phyloP scores from a whole-genome alignment of 75 land plant species.

The Cunninghamia lanceolata region DNA sequence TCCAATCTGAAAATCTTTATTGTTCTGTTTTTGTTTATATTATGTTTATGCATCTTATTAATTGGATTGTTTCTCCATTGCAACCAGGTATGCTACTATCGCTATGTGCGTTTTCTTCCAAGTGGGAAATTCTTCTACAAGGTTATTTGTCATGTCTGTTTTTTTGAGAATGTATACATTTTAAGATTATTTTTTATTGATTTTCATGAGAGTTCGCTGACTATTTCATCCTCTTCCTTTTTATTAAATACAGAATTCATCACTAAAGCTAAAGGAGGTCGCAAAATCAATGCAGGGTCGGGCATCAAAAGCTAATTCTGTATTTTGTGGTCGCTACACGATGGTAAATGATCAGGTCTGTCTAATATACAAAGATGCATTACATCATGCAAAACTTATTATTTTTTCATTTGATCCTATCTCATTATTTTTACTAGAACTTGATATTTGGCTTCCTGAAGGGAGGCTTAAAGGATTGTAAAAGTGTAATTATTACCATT shows the following conservation, averaged over 20 bases:
- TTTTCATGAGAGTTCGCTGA: background rate
- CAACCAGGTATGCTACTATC: conserved; percentile 90
- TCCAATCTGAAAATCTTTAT: background rate
- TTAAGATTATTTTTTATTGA: background rate
- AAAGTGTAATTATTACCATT: background rate
- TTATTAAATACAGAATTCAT: conserved; percentile 46
- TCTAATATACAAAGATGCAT: background rate
- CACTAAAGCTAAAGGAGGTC: conserved; percentile 84
- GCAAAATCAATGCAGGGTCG: conserved; percentile 77
- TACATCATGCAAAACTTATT: background rate
- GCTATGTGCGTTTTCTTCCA: conserved; percentile 79
- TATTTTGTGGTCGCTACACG: conserved; percentile 75
- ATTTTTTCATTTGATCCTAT: background rate
- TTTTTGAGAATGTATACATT: background rate
- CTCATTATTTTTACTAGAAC: background rate
- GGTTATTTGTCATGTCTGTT: conserved; percentile 28
- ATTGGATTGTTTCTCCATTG: conserved; percentile 8
- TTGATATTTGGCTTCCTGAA: background rate
- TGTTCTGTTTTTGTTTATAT: background rate
- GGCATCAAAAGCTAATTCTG: conserved; percentile 58
- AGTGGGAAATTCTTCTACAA: conserved; percentile 93
- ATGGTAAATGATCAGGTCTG: conserved; percentile 70
- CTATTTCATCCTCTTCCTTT: background rate
- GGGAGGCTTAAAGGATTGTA: conserved; percentile 1
- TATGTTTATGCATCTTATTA: background rate